Conservation (phyloP, 2,329 filamentous ascomycete species). For the Pyricularia pennisetigena region DNA sequence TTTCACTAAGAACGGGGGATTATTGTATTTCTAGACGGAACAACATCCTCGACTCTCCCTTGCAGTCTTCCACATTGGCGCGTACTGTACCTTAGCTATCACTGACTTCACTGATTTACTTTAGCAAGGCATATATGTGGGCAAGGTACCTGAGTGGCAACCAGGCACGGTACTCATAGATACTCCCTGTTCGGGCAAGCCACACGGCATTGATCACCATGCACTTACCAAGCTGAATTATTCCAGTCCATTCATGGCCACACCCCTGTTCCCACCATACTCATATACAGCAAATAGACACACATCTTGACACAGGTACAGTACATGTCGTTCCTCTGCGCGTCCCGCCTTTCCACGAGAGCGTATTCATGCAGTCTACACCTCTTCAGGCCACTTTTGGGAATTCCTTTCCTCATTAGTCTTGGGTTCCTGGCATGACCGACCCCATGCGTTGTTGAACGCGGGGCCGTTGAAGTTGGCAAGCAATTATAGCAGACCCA, state of each 20-base stretch:
- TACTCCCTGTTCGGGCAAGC: not conserved
- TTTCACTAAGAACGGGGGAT: not conserved
- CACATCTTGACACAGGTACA: not conserved
- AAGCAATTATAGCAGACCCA: not conserved
- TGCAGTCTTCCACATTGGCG: not conserved
- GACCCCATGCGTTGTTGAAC: not conserved
- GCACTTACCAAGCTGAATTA: conserved; percentile 6
- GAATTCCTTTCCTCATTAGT: not conserved
- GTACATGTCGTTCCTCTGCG: not conserved
- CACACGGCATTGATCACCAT: conserved; percentile 15
- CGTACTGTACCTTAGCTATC: not conserved
- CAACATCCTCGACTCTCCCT: not conserved
- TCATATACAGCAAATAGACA: not conserved
- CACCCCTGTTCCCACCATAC: not conserved
- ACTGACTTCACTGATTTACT: not conserved
- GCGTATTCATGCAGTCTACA: conserved; percentile 11
- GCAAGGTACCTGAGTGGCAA: not conserved
- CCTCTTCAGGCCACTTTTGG: conserved; percentile 14
- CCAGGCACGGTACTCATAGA: not conserved
- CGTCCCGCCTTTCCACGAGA: not conserved
- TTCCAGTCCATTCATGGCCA: not conserved
- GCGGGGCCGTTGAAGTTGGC: not conserved
- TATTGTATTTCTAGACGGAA: not conserved
- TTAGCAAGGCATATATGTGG: not conserved
- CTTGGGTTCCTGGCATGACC: not conserved